Evolutionary conservation across 495 filamentous ascomycete genomes (phyloP).

Genomic region (Friedmanniomyces simplex): DNA sequence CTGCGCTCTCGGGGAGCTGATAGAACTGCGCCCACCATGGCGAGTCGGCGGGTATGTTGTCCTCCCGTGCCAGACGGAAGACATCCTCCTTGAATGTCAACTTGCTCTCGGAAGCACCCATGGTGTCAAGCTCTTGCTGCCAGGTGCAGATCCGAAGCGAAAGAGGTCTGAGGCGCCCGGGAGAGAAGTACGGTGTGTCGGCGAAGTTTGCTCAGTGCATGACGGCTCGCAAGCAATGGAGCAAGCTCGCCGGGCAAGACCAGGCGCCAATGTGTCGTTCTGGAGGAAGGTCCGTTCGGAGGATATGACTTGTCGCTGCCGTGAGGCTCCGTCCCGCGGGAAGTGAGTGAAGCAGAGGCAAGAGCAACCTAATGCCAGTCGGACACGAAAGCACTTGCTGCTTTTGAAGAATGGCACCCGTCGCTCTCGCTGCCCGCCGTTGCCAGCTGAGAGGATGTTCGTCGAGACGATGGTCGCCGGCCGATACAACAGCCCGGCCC

Average conservation of each 20-base stretch:
- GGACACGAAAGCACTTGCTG: background rate
- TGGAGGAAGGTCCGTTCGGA: background rate
- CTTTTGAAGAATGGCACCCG: no score
- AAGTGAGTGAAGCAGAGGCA: no score
- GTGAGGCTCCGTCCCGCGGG: background rate
- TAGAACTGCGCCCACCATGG: constrained; percentile 98
- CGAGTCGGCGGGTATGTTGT: constrained; percentile 78
- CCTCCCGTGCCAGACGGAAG: constrained; percentile 87
- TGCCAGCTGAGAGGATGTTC: no score
- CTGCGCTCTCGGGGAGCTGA: constrained; percentile 91
- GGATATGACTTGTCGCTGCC: background rate
- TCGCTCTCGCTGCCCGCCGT: no score
- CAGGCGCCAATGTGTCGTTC: background rate
- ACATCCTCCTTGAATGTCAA: constrained; percentile 98
- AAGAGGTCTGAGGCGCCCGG: background rate
- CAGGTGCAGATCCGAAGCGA: background rate
- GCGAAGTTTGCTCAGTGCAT: background rate
- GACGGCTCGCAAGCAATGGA: background rate
- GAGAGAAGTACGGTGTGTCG: background rate
- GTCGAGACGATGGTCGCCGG: no score
- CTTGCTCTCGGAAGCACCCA: constrained; percentile 99
- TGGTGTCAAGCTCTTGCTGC: constrained; percentile 28
- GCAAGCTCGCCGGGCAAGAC: background rate
- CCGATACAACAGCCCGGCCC: no score
- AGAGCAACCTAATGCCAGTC: no score